These are phyloP conservation scores for Terfezia boudieri DNA, from an alignment of 495 filamentous ascomycete genomes.

Conservation along the genomic window DNA sequence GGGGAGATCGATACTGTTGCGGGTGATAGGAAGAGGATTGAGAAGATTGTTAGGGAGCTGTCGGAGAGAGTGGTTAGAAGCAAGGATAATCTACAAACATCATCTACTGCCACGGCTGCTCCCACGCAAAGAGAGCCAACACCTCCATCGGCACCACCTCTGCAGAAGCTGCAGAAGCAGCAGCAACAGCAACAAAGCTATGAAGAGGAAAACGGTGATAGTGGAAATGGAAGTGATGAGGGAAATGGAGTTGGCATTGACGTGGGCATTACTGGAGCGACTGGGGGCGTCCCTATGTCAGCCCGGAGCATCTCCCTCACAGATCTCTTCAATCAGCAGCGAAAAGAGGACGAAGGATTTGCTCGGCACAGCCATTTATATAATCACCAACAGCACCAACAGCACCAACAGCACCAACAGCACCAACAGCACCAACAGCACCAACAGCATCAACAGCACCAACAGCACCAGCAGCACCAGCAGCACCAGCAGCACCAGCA, in stretches of 20 bases:
- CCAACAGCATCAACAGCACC: background rate
- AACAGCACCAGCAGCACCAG: conserved; percentile 2
- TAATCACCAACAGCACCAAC: background rate
- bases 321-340: conserved; percentile 8
- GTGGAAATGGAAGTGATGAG: background rate
- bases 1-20: conserved; percentile 2
- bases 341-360: background rate
- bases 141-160: background rate
- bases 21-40: conserved; percentile 8
- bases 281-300: background rate
- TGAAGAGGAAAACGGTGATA: background rate
- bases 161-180: background rate
- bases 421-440: background rate
- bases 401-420: background rate
- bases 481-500: background rate
- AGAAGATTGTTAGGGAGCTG: conserved; percentile 8
- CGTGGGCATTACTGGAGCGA: background rate
- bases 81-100: background rate
- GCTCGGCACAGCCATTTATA: background rate
- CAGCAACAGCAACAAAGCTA: conserved; percentile 1
- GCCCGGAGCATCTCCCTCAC: conserved; percentile 12
- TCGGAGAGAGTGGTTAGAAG: background rate
- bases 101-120: background rate
- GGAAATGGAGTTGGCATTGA: background rate
- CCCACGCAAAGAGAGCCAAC: background rate